These are phyloP conservation scores for Astrothelium subdiscretum DNA, from an alignment of 495 filamentous ascomycete species.

Conservation along the genomic window DNA sequence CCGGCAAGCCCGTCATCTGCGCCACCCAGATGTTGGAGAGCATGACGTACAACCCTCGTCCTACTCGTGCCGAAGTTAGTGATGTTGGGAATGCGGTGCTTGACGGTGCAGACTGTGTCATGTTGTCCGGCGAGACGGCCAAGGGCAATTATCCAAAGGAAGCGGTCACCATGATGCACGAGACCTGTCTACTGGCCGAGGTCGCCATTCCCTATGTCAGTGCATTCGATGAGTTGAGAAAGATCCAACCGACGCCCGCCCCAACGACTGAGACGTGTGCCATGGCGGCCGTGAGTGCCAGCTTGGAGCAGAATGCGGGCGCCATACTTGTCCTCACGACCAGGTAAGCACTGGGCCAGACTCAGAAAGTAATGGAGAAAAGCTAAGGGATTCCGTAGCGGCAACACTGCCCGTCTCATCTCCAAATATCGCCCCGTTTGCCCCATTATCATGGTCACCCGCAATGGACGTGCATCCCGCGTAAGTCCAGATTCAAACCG, in stretches of 20 bases:
- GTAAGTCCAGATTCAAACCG: not conserved
- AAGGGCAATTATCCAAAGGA: conserved; percentile 92
- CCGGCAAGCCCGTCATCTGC: conserved; percentile 96
- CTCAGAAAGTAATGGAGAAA: conserved; percentile 14
- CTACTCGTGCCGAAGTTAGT: conserved; percentile 93
- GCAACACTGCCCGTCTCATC: conserved; percentile 81
- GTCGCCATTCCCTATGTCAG: conserved; percentile 92
- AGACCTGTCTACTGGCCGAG: conserved; percentile 91
- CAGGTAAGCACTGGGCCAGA: conserved; percentile 39
- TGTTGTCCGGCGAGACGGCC: conserved; percentile 97
- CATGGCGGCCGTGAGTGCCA: conserved; percentile 90
- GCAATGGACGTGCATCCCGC: conserved; percentile 67
- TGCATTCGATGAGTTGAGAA: conserved; percentile 89
- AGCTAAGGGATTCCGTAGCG: conserved; percentile 34
- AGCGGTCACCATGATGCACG: conserved; percentile 93
- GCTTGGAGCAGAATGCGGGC: conserved; percentile 87
- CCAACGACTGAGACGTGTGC: conserved; percentile 81
- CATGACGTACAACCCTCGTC: conserved; percentile 99
- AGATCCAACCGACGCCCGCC: conserved; percentile 66
- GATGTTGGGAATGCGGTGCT: conserved; percentile 97
- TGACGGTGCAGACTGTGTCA: conserved; percentile 97
- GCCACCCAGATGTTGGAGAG: conserved; percentile 91
- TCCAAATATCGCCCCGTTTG: conserved; percentile 98
- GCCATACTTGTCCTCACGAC: conserved; percentile 92
- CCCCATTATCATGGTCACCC: conserved; percentile 97